Percentiles rank a stretch among this genome's conserved stretches.
These are phyloP conservation scores for Hamamelis virginiana DNA, from an alignment of 164 flowering plant species.

Conservation along the genomic window DNA sequence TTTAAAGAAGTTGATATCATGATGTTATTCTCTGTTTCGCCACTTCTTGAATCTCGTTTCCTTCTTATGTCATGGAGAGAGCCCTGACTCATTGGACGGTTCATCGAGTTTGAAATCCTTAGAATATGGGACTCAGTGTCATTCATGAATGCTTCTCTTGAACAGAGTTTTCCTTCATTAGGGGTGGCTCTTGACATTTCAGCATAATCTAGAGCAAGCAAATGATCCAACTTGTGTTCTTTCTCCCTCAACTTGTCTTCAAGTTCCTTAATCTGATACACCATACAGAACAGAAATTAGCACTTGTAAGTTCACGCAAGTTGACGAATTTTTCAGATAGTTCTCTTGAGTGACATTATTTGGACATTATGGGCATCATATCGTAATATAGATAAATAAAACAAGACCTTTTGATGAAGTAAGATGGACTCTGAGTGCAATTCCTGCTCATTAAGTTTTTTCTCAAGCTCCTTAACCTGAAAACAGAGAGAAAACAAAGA, in stretches of 20 bases:
- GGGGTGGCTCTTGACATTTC: conserved; percentile 42
- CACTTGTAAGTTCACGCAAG: background rate
- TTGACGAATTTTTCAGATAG: background rate
- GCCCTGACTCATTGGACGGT: conserved; percentile 42
- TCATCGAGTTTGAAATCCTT: conserved; percentile 46
- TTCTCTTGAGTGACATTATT: background rate
- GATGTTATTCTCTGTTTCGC: conserved; percentile 51
- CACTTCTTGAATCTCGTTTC: conserved; percentile 53
- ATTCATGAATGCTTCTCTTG: conserved; percentile 28
- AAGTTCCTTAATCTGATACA: conserved; percentile 65
- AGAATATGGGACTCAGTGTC: conserved; percentile 51
- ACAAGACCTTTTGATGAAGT: conserved; percentile 44
- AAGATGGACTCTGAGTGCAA: conserved; percentile 26
- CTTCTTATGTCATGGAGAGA: conserved; percentile 39
- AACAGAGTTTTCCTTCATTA: conserved; percentile 24
- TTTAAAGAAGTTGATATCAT: conserved; percentile 13
- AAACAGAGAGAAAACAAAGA: conserved; percentile 3
- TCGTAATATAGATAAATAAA: background rate
- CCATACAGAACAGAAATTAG: background rate
- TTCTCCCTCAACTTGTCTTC: conserved; percentile 53
- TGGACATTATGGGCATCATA: background rate
- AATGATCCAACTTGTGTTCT: conserved; percentile 31
- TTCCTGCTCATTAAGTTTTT: conserved; percentile 41
- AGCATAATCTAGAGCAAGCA: conserved; percentile 21
- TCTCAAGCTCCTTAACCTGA: conserved; percentile 52